These are phyloP conservation scores for Phytophthora constricta DNA, from an alignment of 352 stramenopile genomes.

Conservation along the genomic window DNA sequence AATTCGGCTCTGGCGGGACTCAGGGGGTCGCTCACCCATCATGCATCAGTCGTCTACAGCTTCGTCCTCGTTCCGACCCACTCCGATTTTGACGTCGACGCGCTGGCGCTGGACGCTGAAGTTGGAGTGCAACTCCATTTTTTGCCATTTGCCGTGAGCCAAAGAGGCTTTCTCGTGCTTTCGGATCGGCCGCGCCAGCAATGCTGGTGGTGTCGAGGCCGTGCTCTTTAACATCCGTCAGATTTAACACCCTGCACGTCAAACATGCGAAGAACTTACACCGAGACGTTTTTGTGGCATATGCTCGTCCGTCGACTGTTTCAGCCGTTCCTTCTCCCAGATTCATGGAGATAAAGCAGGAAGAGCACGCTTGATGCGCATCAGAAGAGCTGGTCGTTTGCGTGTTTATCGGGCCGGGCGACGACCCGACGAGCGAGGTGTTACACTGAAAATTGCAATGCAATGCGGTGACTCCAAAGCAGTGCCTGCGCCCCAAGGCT, in stretches of 20 bases:
- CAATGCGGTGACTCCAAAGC: too few relatives aligned
- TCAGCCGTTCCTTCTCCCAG: too few relatives aligned
- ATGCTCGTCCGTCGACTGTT: too few relatives aligned
- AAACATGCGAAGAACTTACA: too few relatives aligned
- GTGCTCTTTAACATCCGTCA: not conserved
- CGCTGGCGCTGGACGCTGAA: not conserved
- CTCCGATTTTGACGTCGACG: not conserved
- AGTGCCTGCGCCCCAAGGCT: not conserved
- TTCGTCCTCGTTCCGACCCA: too few relatives aligned
- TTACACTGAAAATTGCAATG: too few relatives aligned
- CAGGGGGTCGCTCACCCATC: too few relatives aligned
- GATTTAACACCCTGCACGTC: not conserved
- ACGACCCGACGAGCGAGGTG: not conserved
- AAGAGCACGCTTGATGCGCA: not conserved
- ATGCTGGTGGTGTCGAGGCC: not conserved
- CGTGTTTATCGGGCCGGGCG: not conserved
- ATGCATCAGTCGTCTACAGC: slow-evolving; percentile 4
- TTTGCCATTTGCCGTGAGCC: too few relatives aligned
- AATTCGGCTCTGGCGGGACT: too few relatives aligned
- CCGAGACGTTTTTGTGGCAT: too few relatives aligned
- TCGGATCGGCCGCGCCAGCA: too few relatives aligned
- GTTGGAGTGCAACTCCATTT: not conserved
- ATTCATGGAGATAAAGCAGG: not conserved
- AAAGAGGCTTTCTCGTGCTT: not conserved
- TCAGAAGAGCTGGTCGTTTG: too few relatives aligned